Conservation (phyloP, 129 eudicot genomes). For the carrot (Daucus carota) region DNA sequence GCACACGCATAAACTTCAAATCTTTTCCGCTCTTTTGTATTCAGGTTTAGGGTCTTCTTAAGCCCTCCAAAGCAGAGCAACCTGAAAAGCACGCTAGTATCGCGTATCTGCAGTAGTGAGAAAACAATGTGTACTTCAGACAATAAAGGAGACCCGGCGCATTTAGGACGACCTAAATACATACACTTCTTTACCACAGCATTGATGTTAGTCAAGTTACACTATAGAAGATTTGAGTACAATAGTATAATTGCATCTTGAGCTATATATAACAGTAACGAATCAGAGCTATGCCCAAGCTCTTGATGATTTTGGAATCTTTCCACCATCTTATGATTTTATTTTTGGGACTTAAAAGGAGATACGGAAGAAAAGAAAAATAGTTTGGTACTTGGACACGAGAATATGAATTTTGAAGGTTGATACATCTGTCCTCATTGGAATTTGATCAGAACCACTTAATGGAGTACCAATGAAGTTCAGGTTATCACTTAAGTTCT, state of each 20-base stretch:
- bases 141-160: not conserved
- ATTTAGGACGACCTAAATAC: not conserved
- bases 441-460: not conserved
- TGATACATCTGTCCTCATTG: not conserved
- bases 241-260: not conserved
- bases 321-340: not conserved
- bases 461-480: not conserved
- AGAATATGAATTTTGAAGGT: not conserved
- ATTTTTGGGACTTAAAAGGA: not conserved
- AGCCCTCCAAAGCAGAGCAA: conserved; percentile 96
- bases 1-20: conserved; percentile 95
- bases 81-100: conserved; percentile 92
- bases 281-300: no score
- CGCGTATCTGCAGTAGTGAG: conserved; percentile 67
- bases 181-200: not conserved
- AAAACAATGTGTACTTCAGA: not conserved
- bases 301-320: no score
- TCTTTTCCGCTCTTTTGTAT: conserved; percentile 80
- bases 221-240: not conserved
- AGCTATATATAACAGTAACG: not conserved
- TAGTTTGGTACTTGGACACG: not conserved
- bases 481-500: not conserved
- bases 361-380: not conserved
- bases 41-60: conserved; percentile 66
- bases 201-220: not conserved